Base-by-base conservation (phyloP, 495 filamentous ascomycete species). In the Xeromyces bisporus region DNA sequence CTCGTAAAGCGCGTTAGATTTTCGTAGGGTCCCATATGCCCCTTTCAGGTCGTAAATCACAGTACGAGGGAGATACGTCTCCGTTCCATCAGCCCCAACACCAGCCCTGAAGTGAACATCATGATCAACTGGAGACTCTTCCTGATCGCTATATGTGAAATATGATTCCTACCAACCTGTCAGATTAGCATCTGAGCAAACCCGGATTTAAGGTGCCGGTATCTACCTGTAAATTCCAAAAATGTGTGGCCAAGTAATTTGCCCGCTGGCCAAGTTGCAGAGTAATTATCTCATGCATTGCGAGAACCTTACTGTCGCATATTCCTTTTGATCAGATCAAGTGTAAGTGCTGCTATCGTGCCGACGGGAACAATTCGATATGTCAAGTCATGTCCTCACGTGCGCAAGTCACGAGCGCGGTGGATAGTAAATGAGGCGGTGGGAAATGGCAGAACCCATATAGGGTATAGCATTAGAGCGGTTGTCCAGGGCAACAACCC, bases 221-320 rank as follows among this genome's bases (percentile, higher is more conserved):
- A 40, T 30, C 9, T 59, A 80, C 75, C 62, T 94, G 87, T 16
- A 83, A 65, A 43, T 99, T 99, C 91, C 91, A 99, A 50, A 93
- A 96, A 59, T 99, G 89, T 0, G 82, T 93, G n/a, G 77, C 85
- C 16, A 94, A 51, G 43, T 94, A 92, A 57, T 99, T 99, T 44
- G 76, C 80, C 47, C 76, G 73, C 43, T 93, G 81, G 23, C 89
- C 89, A 32, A 96, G 69, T 58, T 99, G 89, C 26, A 96, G 57
- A 1, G 89, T 93, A 34, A 99, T 66, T 36, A 96, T 85, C 50
- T 99, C 89, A 58, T 91, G 85, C 89, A 99, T 99, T 6, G n/a
- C n/a, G n/a, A n/a, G n/a, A n/a, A n/a, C n/a, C n/a, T n/a, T n/a
- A n/a, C n/a, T n/a, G n/a, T n/a, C n/a, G n/a, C n/a, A n/a, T n/a